Evolutionary conservation across 148 eudicot genomes (phyloP), one percentile per base, ranked within the genome.

Genomic region (Camellia japonica): DNA sequence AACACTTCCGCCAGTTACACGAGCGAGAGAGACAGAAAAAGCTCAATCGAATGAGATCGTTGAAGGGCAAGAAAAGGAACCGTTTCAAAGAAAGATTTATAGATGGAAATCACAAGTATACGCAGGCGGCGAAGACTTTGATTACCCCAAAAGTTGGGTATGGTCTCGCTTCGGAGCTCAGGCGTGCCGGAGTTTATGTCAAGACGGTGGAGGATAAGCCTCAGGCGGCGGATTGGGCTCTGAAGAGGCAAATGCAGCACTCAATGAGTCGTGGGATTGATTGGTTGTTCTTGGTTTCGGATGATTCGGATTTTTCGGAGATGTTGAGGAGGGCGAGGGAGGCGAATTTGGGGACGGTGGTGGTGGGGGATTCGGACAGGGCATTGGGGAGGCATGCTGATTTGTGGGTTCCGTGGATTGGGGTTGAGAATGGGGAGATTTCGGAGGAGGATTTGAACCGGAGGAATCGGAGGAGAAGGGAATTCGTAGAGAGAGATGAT

Each of bases 141-240:
- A 52, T 94, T 19, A 87, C 80, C 0, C 98, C 97, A 0, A 94
- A 90, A 79, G 83, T 84, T 0, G 98, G 98, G 78, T 94, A 92
- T 61, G 94, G 98, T 3, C 76, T 94, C 30, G 98, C 86, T 0
- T 80, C 72, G 6, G 98, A 92, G 85, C 84, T 94, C 85, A 86
- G 88, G 84, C 84, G 98, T 3, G 98, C 98, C 13, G 98, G 98
- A 78, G 97, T 94, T 74, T 89, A 54, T 77, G 98, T 94, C 8
- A 94, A 91, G 86, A 94, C 97, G 5, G 98, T 94, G 74, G 90
- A 87, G 85, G 97, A 94, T 87, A 94, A 94, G 84, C 98, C 98
- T 1, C 98, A 94, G 76, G 94, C 98, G 54, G 98, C 98, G 1
- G 98, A 94, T 83, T 92, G 93, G 97, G 98, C 98, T 0, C 72